These are phyloP conservation scores for Penicillium capsulatum DNA, from an alignment of 2,329 filamentous ascomycete species.

Conservation along the genomic window DNA sequence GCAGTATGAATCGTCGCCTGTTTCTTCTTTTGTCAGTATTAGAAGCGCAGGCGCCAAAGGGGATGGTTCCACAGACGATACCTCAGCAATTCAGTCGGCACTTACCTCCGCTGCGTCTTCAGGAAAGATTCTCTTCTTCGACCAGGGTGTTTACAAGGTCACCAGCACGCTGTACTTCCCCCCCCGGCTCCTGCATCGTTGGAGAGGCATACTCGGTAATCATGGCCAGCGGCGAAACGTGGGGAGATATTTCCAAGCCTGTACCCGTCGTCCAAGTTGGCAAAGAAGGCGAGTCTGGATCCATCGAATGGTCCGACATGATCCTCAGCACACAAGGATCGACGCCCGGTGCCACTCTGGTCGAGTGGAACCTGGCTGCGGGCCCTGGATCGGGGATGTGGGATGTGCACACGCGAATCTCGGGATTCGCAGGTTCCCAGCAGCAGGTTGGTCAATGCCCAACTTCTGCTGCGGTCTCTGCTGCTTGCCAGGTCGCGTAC, in stretches of 20 bases:
- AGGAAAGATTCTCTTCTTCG: conserved; percentile 55
- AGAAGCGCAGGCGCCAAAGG: conserved; percentile 45
- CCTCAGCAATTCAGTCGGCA: conserved; percentile 55
- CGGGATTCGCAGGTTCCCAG: conserved; percentile 50
- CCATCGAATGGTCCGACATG: conserved; percentile 67
- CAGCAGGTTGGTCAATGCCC: conserved; percentile 44
- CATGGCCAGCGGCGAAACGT: conserved; percentile 54
- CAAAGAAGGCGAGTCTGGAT: conserved; percentile 58
- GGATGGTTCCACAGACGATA: conserved; percentile 58
- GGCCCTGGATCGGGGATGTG: conserved; percentile 51
- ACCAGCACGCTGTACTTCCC: conserved; percentile 47
- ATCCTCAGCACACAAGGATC: conserved; percentile 66
- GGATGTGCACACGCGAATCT: conserved; percentile 53
- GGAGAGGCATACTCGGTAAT: conserved; percentile 56
- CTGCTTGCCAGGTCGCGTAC: conserved; percentile 33
- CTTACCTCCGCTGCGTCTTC: conserved; percentile 49
- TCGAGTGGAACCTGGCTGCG: conserved; percentile 67
- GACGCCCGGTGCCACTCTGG: conserved; percentile 63
- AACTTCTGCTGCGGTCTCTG: conserved; percentile 37
- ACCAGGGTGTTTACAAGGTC: conserved; percentile 53
- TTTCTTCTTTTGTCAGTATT: conserved; percentile 44
- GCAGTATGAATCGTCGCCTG: conserved; percentile 46
- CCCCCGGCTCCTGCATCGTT: conserved; percentile 49
- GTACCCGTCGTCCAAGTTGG: conserved; percentile 66
- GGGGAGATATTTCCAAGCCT: conserved; percentile 56